Percentiles rank a stretch among this genome's conserved stretches.
Evolutionary conservation across 2,329 filamentous ascomycete genomes (phyloP).

Genomic region (Microsporum canis): DNA sequence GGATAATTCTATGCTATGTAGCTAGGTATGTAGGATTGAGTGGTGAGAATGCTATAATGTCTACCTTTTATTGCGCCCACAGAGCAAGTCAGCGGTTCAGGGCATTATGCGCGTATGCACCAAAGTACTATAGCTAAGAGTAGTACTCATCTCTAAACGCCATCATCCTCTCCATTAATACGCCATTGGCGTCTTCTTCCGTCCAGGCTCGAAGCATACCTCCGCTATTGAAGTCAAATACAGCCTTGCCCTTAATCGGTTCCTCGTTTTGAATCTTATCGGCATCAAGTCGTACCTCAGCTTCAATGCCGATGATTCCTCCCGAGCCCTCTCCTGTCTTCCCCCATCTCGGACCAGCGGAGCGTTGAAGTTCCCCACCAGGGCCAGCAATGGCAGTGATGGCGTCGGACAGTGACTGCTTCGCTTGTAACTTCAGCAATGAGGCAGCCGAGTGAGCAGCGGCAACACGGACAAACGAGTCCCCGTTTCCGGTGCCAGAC

Average conservation of each 20-base stretch:
- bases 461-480: constrained; percentile 65
- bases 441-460: constrained; percentile 63
- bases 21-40: neutral
- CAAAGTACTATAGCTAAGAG: neutral
- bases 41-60: neutral
- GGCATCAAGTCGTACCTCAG: constrained; percentile 24
- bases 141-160: constrained; percentile 34
- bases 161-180: constrained; percentile 31
- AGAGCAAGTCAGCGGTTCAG: neutral
- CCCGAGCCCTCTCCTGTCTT: constrained; percentile 68
- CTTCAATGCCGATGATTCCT: constrained; percentile 63
- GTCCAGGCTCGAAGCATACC: constrained; percentile 77
- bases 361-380: constrained; percentile 60
- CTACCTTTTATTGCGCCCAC: neutral
- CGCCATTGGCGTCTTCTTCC: constrained; percentile 29
- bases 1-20: neutral
- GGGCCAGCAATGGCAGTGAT: constrained; percentile 57
- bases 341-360: constrained; percentile 62
- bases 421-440: constrained; percentile 52
- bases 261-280: constrained; percentile 19
- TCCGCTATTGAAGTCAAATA: constrained; percentile 73
- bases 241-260: constrained; percentile 38
- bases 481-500: constrained; percentile 78
- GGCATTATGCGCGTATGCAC: neutral
- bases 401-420: constrained; percentile 42